phyloP scores from a whole-genome alignment of 176 grass and related monocot species.

The Ananas comosus region DNA sequence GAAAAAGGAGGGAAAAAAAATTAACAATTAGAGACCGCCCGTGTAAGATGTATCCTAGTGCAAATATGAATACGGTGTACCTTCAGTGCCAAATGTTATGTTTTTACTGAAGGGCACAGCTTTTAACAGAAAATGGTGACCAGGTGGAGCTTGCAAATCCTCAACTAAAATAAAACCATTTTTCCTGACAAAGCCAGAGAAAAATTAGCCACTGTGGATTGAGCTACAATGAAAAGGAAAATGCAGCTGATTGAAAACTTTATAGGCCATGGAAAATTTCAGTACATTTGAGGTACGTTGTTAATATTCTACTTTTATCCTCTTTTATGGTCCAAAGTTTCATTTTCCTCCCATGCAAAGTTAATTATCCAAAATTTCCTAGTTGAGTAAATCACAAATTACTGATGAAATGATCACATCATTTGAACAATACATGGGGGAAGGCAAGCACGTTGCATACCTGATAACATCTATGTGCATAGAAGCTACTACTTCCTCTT shows the following conservation, averaged over 20 bases:
- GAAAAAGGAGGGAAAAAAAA: not conserved
- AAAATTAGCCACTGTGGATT: slow-evolving; percentile 5
- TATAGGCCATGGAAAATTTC: too few species aligned
- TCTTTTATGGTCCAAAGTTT: too few species aligned
- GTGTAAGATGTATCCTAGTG: not conserved
- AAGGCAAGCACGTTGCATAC: slow-evolving; percentile 19
- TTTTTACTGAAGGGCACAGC: slow-evolving; percentile 96
- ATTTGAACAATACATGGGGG: not conserved
- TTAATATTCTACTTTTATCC: too few species aligned
- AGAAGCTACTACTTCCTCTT: slow-evolving; percentile 86
- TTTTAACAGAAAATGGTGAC: slow-evolving; percentile 77
- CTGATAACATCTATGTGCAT: slow-evolving; percentile 89
- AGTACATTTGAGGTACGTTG: too few species aligned
- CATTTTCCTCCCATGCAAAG: too few species aligned
- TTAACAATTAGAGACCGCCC: not conserved
- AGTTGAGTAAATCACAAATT: not conserved
- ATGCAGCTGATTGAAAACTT: not conserved
- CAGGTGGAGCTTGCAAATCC: slow-evolving; percentile 64
- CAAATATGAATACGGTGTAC: slow-evolving; percentile 25
- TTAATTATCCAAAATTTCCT: not conserved
- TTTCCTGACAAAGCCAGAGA: slow-evolving; percentile 44
- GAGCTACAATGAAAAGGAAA: not conserved
- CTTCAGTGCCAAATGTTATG: slow-evolving; percentile 85
- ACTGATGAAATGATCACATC: not conserved
- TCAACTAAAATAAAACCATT: slow-evolving; percentile 88